Evolutionary conservation across 148 eudicot species (phyloP), one percentile per base, ranked within the genome.

Genomic region (Rhododendron kiyosumense): DNA sequence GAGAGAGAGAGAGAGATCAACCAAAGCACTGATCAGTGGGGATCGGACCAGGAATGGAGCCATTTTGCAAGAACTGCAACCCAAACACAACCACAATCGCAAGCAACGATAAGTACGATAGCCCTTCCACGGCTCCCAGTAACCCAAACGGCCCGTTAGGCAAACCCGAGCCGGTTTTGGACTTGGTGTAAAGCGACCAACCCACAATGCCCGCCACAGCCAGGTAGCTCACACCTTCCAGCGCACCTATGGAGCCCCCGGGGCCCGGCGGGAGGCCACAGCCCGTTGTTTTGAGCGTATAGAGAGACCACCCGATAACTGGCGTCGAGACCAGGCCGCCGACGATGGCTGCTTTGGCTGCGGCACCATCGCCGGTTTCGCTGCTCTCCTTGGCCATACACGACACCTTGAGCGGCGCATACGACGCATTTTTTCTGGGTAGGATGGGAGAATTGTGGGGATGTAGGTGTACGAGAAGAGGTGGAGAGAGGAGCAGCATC

Each of bases 261-360:
- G 98, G 98, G 2, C 99, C 98, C 0, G 99, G 99, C 8, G 99
- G 99, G 7, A 97, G 94, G 26, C 99, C 99, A 41, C 99, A 97
- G n/a, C 99, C 99, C 0, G 99, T 97, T 3, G 96, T 95, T 88
- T 97, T 97, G 30, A 97, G 96, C 1, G 99, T 93, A 93, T 90
- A 97, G 6, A 97, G 94, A 1, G 99, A 95, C 99, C 98, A 97
- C 2, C 90, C 98, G 10, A 97, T 97, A 30, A 97, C 96, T 13
- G 96, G 98, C 1, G 90, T 82, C 0, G 99, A 88, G 67, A 97
- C 85, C 61, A 97, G 46, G 11, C 99, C 99, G 0, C 93, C 93
- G 1, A 52, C 93, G 38, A 95, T 93, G 76, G 96, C 98, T n/a
- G 74, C 87, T 76, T 88, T 91, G 80, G 89, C 94, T 3, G 86